Evolutionary conservation across 192 early-diverging fungal species (phyloP), one percentile per base, ranked within the genome.

Genomic region (Podila verticillata): DNA sequence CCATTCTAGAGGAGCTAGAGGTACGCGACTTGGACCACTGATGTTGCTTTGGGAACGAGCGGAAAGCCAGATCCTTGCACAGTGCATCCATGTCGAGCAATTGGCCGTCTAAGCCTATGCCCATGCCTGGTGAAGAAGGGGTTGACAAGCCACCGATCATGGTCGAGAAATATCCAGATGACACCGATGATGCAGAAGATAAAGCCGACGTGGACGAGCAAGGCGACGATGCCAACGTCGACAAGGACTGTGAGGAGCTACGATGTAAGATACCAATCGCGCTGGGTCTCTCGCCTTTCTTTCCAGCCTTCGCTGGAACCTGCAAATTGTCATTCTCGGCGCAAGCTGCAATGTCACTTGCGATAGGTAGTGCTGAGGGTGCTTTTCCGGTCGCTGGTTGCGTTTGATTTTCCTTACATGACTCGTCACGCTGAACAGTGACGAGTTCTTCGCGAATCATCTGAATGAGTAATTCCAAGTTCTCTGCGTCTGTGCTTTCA

Each of bases 21-120:
- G 51, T 22, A 26, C 51, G 51, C n/a, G 51, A 54, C 44, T 69
- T 72, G 29, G 70, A 72, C 70, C 77, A 80, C 63, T 72, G 77
- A n/a, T 80, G 70, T 12, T 72, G 69, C n/a, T 63, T 80, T 22
- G 77, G 77, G 59, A 80, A 80, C 9, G 65, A 72, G 2, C 70
- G 64, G 35, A 80, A 80, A 17, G 68, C 68, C 8, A 80, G 62
- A 28, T 80, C 77, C 48, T 61, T 64, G 63, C 70, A 80, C 2
- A 80, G 54, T 17, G 70, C 66, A 20, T 80, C 70, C 39, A 80
- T 24, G 28, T 80, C 77, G 7, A 72, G 30, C 31, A 65, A 22
- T 35, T 78, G 57, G 12, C 74, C 74, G 15, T 70, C 68, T 8
- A 65, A 26, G 13, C 74, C 61, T 6, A 24, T 19, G 5, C 70